A percentile compares a stretch with the other conserved stretches of the same genome.
These are phyloP conservation scores for Spathaspora boniae DNA, from an alignment of 805 yeast genomes.

Conservation along the genomic window DNA sequence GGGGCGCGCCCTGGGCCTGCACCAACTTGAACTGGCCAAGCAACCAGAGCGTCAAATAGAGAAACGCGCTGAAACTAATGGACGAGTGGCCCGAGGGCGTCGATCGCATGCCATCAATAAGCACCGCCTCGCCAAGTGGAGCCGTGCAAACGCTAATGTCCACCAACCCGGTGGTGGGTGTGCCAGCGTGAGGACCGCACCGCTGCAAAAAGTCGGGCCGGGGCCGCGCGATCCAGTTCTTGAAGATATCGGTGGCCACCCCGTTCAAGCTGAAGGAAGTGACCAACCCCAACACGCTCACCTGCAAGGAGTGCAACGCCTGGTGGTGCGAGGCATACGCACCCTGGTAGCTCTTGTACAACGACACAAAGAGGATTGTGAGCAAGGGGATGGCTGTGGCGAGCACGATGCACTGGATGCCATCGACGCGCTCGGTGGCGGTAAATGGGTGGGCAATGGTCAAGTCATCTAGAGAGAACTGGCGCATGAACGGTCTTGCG, in stretches of 20 bases:
- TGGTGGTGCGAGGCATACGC: conserved; percentile 6
- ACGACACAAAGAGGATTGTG: conserved; percentile 15
- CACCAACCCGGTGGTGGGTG: conserved; percentile 23
- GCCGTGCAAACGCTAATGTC: conserved; percentile 29
- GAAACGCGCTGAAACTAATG: conserved; percentile 48
- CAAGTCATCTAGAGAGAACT: conserved; percentile 29
- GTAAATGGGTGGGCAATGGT: conserved; percentile 37
- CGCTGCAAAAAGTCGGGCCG: conserved; percentile 33
- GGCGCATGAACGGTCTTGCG: conserved; percentile 32
- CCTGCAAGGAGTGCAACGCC: conserved; percentile 17
- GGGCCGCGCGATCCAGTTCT: conserved; percentile 32
- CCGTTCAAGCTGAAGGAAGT: conserved; percentile 29
- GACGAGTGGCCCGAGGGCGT: conserved; percentile 60
- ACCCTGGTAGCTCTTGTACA: conserved; percentile 5
- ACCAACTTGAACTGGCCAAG: conserved; percentile 37
- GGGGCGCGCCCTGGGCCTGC: conserved; percentile 11
- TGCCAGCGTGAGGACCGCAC: conserved; percentile 26
- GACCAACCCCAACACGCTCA: conserved; percentile 27
- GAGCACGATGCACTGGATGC: conserved; percentile 23
- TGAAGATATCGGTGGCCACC: conserved; percentile 33
- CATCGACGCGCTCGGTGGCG: conserved; percentile 27
- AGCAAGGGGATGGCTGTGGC: conserved; percentile 20
- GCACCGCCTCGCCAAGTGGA: conserved; percentile 23
- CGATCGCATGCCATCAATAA: conserved; percentile 52
- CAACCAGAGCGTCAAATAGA: conserved; percentile 46